phyloP scores from a whole-genome alignment of 169 alveolate genomes.

The Cryptosporidium felis region DNA sequence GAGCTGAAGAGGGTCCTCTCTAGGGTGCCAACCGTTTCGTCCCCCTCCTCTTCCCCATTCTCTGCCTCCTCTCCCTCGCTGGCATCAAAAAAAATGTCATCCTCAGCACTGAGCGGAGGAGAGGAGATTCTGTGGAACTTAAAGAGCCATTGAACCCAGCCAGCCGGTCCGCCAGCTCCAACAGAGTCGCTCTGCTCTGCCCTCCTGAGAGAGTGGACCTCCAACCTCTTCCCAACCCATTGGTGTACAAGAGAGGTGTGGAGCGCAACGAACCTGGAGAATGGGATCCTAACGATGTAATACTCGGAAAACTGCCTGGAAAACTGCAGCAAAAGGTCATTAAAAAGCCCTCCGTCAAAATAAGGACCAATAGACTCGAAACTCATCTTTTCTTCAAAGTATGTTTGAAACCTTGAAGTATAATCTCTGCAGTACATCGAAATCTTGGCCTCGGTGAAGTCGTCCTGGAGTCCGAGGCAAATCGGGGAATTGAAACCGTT shows the following conservation, averaged over 20 bases:
- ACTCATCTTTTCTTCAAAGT: constrained; percentile 40
- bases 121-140: constrained; percentile 40
- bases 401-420: constrained; percentile 13
- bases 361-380: background rate
- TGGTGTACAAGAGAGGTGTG: constrained; percentile 68
- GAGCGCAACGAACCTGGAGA: constrained; percentile 31
- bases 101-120: background rate
- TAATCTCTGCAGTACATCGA: constrained; percentile 58
- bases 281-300: constrained; percentile 34
- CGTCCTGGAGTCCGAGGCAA: constrained; percentile 13
- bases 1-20: background rate
- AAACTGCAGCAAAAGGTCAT: constrained; percentile 15
- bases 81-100: constrained; percentile 49
- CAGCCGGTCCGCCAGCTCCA: background rate
- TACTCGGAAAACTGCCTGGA: constrained; percentile 56
- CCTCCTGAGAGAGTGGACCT: constrained; percentile 3
- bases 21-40: too few relatives aligned
- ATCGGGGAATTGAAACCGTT: background rate
- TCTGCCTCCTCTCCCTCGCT: background rate
- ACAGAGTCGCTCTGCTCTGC: background rate
- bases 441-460: constrained; percentile 54
- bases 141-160: constrained; percentile 69
- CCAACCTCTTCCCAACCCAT: constrained; percentile 48
- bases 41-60: background rate
- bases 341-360: constrained; percentile 37